Percentiles rank a stretch among this genome's conserved stretches.
phyloP scores from a whole-genome alignment of 2,329 filamentous ascomycete genomes.

The Daldinia eschscholtzii region DNA sequence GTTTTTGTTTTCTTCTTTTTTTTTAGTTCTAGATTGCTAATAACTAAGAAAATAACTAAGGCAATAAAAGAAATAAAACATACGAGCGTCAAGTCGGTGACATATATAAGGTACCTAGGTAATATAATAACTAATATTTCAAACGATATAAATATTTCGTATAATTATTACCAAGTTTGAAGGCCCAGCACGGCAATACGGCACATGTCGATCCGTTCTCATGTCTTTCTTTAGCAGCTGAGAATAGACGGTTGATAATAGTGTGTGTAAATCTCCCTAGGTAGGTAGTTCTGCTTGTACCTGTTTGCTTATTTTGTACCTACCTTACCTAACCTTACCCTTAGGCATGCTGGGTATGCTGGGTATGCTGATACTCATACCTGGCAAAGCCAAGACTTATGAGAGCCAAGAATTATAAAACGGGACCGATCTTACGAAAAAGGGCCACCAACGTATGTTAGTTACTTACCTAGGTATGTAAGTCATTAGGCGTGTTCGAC shows the following conservation, averaged over 20 bases:
- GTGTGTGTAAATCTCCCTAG: neutral
- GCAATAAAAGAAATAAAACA: neutral
- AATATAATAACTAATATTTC: neutral
- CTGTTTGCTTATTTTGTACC: conserved; percentile 7
- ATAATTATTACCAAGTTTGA: conserved; percentile 5
- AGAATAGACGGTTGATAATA: neutral
- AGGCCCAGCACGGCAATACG: conserved; percentile 1
- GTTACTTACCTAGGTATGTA: neutral
- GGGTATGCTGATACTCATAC: neutral
- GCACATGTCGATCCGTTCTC: neutral
- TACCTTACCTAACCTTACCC: neutral
- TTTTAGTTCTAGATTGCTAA: neutral
- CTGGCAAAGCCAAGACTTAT: conserved; percentile 11
- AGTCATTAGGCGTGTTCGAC: neutral
- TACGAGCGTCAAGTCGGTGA: neutral
- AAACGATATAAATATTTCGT: neutral
- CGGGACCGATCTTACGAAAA: conserved; percentile 11
- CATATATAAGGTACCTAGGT: neutral
- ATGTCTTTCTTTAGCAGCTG: conserved; percentile 2
- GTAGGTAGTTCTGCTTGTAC: too few relatives aligned
- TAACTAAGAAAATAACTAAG: neutral
- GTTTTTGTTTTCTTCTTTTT: neutral
- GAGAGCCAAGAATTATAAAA: conserved; percentile 6
- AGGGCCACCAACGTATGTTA: conserved; percentile 3
- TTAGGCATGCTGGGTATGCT: neutral